These are phyloP conservation scores for Rhinocladiella similis DNA, from an alignment of 2,329 filamentous ascomycete genomes.

Conservation along the genomic window DNA sequence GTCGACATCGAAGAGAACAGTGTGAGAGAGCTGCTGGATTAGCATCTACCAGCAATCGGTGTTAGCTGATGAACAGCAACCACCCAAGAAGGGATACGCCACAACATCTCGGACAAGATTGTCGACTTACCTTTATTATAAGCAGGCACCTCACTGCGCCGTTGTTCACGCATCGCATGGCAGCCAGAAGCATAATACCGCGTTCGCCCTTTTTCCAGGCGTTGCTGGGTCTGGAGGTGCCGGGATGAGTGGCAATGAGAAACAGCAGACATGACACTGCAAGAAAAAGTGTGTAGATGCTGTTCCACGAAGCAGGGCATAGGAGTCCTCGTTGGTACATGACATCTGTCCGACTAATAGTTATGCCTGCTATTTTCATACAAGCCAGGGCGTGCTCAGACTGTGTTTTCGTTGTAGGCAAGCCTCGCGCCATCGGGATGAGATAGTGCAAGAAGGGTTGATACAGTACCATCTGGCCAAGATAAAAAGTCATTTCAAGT, in stretches of 20 bases:
- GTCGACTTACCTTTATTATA: slow-evolving; percentile 16
- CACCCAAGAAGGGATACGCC: no score
- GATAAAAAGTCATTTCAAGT: slow-evolving; percentile 22
- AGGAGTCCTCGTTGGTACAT: slow-evolving; percentile 20
- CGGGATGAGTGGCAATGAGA: slow-evolving; percentile 26
- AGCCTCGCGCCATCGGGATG: slow-evolving; percentile 63
- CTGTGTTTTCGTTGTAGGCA: slow-evolving; percentile 63
- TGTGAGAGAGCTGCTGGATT: slow-evolving; percentile 25
- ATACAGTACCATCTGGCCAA: slow-evolving; percentile 23
- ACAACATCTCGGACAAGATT: not conserved
- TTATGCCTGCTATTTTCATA: slow-evolving; percentile 24
- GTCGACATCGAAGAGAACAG: slow-evolving; percentile 27
- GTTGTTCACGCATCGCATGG: slow-evolving; percentile 20
- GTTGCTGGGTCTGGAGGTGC: slow-evolving; percentile 27
- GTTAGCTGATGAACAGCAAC: not conserved
- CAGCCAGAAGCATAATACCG: slow-evolving; percentile 23
- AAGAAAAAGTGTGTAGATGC: slow-evolving; percentile 26
- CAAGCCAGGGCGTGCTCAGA: slow-evolving; percentile 26
- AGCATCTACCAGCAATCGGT: slow-evolving; percentile 13
- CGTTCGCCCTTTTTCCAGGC: slow-evolving; percentile 25
- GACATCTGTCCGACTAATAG: slow-evolving; percentile 18
- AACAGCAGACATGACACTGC: slow-evolving; percentile 26
- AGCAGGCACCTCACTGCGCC: slow-evolving; percentile 19
- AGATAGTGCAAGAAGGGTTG: slow-evolving; percentile 28
- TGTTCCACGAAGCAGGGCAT: slow-evolving; percentile 18